Evolutionary conservation across 2,329 filamentous ascomycete genomes (phyloP), one percentile per base, ranked within the genome.

Genomic region (Aspergillus fructus): DNA sequence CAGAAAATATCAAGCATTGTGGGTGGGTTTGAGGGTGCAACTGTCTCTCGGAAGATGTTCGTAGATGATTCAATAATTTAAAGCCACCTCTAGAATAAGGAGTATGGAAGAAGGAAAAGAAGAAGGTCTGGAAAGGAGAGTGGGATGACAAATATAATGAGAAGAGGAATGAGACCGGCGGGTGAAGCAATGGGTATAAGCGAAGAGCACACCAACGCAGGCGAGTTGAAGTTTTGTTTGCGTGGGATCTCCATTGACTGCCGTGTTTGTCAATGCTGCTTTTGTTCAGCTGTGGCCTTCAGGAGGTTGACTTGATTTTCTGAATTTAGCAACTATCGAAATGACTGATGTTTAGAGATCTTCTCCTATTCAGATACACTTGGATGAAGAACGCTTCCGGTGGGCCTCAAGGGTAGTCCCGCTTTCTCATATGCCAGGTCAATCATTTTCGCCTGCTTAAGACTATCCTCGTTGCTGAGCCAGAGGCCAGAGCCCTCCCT

Each of bases 401-500:
- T 37, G 5, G 12, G 34, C 34, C 34, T 37, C 12, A 37, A n/a
- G 5, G 46, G n/a, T 49, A 78, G 58, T 5, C 73, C 74, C 27
- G 68, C 68, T 67, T 78, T 79, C 55, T 69, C 64, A 62, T 82
- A 82, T 2, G 75, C 76, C 69, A 74, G 72, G 62, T 83, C 81
- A 30, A 82, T 64, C 68, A 77, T 77, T 63, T 70, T 69, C 75
- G 79, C 78, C 68, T 79, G 76, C 5, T 65, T 64, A 19, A 82
- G 71, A 27, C 73, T 78, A 59, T 81, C 78, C 46, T 79, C 74
- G 3, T 61, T 62, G n/a, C 68, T 66, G 8, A 82, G 67, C 77
- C 79, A 81, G 3, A 37, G 34, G 12, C 34, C 34, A 15, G 34
- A 37, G 12, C 34, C 34, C 34, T 37, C 34, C 15, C 15, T n/a